Percentiles rank a stretch among this genome's conserved stretches.
Conservation (phyloP, 202 grass and related monocot species). For the Panicum virgatum region DNA sequence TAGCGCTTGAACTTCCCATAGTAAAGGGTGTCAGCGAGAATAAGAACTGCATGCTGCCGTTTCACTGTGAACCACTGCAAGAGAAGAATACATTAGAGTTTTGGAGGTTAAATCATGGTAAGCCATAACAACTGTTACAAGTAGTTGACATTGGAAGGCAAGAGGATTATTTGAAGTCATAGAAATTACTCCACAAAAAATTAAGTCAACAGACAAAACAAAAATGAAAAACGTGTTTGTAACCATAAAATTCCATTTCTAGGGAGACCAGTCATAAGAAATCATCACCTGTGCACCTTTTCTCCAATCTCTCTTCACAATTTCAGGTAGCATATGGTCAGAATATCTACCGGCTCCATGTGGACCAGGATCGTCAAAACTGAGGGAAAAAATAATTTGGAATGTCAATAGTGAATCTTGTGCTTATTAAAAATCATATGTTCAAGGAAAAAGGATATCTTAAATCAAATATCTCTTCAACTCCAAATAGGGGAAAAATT, state of each 20-base stretch:
- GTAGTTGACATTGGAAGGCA: not conserved
- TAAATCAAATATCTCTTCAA: conserved; percentile 17
- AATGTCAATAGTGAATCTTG: conserved; percentile 12
- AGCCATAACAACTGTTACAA: not conserved
- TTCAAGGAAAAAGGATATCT: not conserved
- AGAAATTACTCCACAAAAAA: not conserved
- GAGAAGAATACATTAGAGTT: not conserved
- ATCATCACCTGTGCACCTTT: conserved; percentile 97
- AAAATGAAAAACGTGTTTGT: conserved; percentile 1
- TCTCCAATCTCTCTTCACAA: conserved; percentile 88
- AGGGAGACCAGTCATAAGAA: conserved; percentile 33
- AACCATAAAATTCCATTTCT: conserved; percentile 16
- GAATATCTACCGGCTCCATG: conserved; percentile 95
- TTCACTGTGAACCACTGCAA: conserved; percentile 92
- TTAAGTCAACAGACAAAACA: not conserved
- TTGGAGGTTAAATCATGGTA: not conserved
- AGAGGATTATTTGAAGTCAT: not conserved
- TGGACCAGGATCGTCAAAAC: conserved; percentile 97
- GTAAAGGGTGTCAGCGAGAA: conserved; percentile 80
- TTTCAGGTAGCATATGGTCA: conserved; percentile 90
- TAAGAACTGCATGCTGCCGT: conserved; percentile 84
- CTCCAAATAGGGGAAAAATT: no score
- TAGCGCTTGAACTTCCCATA: conserved; percentile 88
- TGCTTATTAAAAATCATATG: conserved; percentile 3
- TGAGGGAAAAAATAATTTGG: conserved; percentile 44